These are phyloP conservation scores for Conoideocrella luteorostrata DNA, from an alignment of 2,329 filamentous ascomycete species.

Conservation along the genomic window DNA sequence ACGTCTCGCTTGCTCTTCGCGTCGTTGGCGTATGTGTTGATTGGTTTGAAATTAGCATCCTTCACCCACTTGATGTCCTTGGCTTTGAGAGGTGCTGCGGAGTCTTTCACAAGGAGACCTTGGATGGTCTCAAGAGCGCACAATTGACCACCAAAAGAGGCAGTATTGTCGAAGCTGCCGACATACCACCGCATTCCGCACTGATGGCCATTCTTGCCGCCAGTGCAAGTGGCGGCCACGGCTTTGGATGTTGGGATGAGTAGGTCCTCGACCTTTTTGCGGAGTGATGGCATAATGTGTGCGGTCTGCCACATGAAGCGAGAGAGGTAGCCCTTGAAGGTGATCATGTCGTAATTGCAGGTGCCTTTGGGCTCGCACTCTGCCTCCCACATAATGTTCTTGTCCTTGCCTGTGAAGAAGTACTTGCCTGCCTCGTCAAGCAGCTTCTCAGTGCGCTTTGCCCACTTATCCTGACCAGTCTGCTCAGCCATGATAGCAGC, in stretches of 20 bases:
- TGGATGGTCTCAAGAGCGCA: conserved; percentile 58
- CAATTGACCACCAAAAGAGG: conserved; percentile 59
- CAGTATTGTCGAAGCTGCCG: conserved; percentile 46
- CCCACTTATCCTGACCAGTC: conserved; percentile 49
- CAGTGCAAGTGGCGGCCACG: conserved; percentile 51
- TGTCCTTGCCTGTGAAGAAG: conserved; percentile 46
- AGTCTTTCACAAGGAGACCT: conserved; percentile 43
- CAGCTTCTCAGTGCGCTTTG: conserved; percentile 43
- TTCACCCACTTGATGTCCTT: conserved; percentile 35
- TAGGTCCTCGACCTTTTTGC: conserved; percentile 37
- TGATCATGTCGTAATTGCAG: conserved; percentile 59
- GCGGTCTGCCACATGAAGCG: conserved; percentile 58
- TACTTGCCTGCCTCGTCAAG: conserved; percentile 47
- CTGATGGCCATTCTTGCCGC: conserved; percentile 41
- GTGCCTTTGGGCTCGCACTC: conserved; percentile 53
- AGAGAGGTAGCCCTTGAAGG: conserved; percentile 62
- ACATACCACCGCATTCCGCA: conserved; percentile 61
- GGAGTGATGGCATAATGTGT: conserved; percentile 49
- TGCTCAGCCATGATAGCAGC: conserved; percentile 58
- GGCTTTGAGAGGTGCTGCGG: conserved; percentile 38
- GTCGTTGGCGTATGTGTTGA: conserved; percentile 12
- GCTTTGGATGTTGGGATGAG: conserved; percentile 48
- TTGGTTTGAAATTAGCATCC: conserved; percentile 13
- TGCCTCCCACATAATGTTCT: conserved; percentile 58
- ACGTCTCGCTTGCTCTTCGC: conserved; percentile 7